These are phyloP conservation scores for Auricularia cornea DNA, from an alignment of 768 basidiomycete species.

Conservation along the genomic window DNA sequence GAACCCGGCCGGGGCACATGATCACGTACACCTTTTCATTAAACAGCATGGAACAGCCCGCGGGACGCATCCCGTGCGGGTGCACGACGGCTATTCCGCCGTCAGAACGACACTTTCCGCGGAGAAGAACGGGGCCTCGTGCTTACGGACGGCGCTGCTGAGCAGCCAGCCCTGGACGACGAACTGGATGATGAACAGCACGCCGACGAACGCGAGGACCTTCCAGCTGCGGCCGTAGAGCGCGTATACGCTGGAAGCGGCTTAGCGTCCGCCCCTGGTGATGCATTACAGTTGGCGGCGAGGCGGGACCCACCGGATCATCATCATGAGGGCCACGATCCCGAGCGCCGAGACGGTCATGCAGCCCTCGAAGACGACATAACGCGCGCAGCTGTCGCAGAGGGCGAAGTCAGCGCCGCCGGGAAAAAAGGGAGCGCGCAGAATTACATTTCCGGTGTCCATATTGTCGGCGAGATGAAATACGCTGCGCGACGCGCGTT, in stretches of 20 bases:
- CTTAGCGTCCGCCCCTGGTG: not conserved
- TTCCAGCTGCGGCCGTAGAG: slow-evolving; percentile 19
- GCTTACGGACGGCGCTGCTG: slow-evolving; percentile 39
- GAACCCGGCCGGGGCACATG: too few relatives aligned
- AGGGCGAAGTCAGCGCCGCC: not conserved
- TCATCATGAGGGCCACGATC: slow-evolving; percentile 50
- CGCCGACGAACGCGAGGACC: slow-evolving; percentile 18
- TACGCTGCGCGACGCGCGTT: not conserved
- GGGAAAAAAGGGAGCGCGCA: not conserved
- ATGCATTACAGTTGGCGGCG: not conserved
- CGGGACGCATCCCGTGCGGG: not conserved
- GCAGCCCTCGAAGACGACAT: slow-evolving; percentile 26
- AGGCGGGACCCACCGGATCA: slow-evolving; percentile 32
- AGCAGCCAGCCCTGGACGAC: slow-evolving; percentile 48
- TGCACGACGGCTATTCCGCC: not conserved
- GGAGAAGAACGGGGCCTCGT: not conserved
- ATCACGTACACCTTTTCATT: slow-evolving; percentile 16
- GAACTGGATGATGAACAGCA: slow-evolving; percentile 37
- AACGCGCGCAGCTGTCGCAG: slow-evolving; percentile 18
- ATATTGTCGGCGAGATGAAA: not conserved
- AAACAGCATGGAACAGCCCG: slow-evolving; percentile 38
- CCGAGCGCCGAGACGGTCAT: slow-evolving; percentile 47
- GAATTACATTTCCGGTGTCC: not conserved
- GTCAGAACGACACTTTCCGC: not conserved
- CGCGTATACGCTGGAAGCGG: slow-evolving; percentile 20